Conservation (phyloP, 495 filamentous ascomycete species). For the Aspergillus taichungensis region DNA sequence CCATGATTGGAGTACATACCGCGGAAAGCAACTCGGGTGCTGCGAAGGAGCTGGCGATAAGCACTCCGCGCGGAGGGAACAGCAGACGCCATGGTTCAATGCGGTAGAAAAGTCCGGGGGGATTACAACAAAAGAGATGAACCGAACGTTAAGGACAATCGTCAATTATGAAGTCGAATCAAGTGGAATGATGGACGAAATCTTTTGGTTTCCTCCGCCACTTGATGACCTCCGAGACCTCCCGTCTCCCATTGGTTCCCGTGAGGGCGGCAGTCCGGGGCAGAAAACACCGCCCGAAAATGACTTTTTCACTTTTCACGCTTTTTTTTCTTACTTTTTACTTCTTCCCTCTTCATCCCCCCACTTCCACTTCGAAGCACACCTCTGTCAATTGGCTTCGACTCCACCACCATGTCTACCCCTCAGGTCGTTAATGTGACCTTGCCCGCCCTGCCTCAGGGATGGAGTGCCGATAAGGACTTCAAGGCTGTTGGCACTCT, state of each 20-base stretch:
- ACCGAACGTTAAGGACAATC: not conserved
- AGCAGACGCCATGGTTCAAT: slow-evolving; percentile 15
- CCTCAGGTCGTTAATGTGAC: slow-evolving; percentile 42
- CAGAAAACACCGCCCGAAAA: slow-evolving; percentile 28
- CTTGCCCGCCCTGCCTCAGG: slow-evolving; percentile 68
- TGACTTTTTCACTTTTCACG: slow-evolving; percentile 9
- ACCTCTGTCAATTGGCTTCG: slow-evolving; percentile 2
- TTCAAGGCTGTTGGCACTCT: slow-evolving; percentile 72
- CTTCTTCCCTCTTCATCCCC: slow-evolving; percentile 11
- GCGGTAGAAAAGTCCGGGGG: not conserved
- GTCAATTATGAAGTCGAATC: not conserved
- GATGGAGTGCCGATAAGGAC: slow-evolving; percentile 83
- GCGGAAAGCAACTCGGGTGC: slow-evolving; percentile 73
- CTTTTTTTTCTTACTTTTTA: slow-evolving; percentile 5
- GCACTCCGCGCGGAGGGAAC: slow-evolving; percentile 58
- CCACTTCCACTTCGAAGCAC: slow-evolving; percentile 3
- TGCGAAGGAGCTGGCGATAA: slow-evolving; percentile 77
- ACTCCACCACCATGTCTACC: slow-evolving; percentile 35
- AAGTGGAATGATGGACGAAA: not conserved
- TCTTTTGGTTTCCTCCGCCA: not conserved
- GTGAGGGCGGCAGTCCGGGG: slow-evolving; percentile 15
- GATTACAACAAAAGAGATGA: not conserved
- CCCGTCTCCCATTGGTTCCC: slow-evolving; percentile 22
- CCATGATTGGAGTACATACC: slow-evolving; percentile 38
- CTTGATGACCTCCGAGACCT: slow-evolving; percentile 22